These are phyloP conservation scores for Dimargaris cristalligena DNA, from an alignment of 192 early-diverging fungal genomes.

Conservation along the genomic window DNA sequence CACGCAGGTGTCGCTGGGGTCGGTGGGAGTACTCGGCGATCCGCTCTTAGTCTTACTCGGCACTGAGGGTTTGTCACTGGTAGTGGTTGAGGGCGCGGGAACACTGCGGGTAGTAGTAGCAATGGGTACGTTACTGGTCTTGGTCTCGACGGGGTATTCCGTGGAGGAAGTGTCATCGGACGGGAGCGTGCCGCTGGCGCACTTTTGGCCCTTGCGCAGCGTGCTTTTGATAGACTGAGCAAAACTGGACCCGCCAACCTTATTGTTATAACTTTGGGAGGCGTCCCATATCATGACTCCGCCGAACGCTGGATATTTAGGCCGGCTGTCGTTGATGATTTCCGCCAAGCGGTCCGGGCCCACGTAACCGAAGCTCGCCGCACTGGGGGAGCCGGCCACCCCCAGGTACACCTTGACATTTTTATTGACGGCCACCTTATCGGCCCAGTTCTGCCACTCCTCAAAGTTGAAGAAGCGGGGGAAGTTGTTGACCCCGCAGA, in stretches of 20 bases:
- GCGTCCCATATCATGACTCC: constrained; percentile 57
- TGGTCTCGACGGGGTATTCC: constrained; percentile 16
- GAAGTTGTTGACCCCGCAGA: constrained; percentile 33
- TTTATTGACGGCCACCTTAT: constrained; percentile 33
- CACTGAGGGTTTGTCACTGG: neutral
- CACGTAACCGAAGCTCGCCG: constrained; percentile 34
- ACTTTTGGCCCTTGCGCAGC: neutral
- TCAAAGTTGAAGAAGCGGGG: constrained; percentile 52
- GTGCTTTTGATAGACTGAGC: neutral
- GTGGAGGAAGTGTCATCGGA: constrained; percentile 10
- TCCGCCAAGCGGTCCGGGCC: constrained; percentile 16
- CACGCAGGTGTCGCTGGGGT: constrained; percentile 21
- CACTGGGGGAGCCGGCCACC: constrained; percentile 34
- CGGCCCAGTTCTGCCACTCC: constrained; percentile 54
- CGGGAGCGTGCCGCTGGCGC: too few relatives aligned
- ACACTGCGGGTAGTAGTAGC: constrained; percentile 14
- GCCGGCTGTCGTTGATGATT: constrained; percentile 23
- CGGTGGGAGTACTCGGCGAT: constrained; percentile 24
- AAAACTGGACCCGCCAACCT: neutral
- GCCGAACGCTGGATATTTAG: constrained; percentile 31
- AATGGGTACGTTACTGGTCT: constrained; percentile 6
- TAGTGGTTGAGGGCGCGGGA: constrained; percentile 17
- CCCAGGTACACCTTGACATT: constrained; percentile 43
- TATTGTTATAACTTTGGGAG: constrained; percentile 14
- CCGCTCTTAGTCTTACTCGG: constrained; percentile 4